Evolutionary conservation across 2,329 filamentous ascomycete genomes (phyloP).

Genomic region (Diplodia mutila): DNA sequence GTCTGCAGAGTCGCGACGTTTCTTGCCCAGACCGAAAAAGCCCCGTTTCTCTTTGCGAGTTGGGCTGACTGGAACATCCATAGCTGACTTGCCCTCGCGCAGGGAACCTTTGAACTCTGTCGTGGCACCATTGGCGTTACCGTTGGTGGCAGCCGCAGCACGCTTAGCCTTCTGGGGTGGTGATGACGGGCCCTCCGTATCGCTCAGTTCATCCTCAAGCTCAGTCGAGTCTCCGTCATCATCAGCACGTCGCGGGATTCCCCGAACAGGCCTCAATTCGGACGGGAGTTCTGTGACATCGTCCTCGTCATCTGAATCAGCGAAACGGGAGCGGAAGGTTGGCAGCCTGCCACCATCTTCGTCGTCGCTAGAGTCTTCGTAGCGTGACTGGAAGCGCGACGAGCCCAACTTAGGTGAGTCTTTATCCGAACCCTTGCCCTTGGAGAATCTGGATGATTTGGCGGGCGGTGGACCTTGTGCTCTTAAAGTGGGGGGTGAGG

Average conservation of each 20-base stretch:
- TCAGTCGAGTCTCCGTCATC: constrained; percentile 63
- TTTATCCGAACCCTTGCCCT: neutral
- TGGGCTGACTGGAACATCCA: constrained; percentile 35
- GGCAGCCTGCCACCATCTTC: constrained; percentile 39
- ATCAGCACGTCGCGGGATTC: constrained; percentile 60
- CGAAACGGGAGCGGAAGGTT: constrained; percentile 52
- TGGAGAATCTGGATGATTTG: constrained; percentile 8
- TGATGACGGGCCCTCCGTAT: constrained; percentile 39
- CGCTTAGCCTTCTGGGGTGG: constrained; percentile 40
- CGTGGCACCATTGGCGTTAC: constrained; percentile 32
- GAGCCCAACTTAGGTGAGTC: constrained; percentile 1
- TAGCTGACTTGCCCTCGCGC: constrained; percentile 43
- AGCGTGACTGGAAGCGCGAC: constrained; percentile 52
- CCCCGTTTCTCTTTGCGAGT: constrained; percentile 45
- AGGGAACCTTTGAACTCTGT: constrained; percentile 42
- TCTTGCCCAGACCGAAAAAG: constrained; percentile 63
- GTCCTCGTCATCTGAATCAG: constrained; percentile 58
- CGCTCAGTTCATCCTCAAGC: constrained; percentile 45
- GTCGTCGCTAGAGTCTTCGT: constrained; percentile 71
- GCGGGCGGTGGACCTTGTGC: neutral
- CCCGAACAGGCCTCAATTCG: constrained; percentile 58
- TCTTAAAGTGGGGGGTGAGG: neutral
- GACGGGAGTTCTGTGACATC: constrained; percentile 45
- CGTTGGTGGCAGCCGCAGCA: constrained; percentile 29
- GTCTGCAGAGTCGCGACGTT: constrained; percentile 46